Conservation (phyloP, 1,139 yeast genomes). For the Geotrichum histeridarum region DNA sequence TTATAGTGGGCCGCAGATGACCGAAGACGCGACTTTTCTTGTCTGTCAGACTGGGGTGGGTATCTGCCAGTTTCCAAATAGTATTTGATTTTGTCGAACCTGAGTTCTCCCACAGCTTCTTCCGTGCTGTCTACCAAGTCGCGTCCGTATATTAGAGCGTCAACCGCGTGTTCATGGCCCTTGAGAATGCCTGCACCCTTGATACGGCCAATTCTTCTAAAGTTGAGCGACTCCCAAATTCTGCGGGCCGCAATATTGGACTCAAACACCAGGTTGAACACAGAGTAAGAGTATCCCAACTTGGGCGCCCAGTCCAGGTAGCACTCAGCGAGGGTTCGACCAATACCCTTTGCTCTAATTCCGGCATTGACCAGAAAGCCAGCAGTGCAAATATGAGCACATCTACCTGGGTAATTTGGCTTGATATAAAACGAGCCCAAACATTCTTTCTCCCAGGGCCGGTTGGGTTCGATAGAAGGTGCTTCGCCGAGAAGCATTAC, state of each 20-base stretch:
- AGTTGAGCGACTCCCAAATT: slow-evolving; percentile 74
- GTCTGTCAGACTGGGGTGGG: slow-evolving; percentile 76
- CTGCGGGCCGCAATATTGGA: slow-evolving; percentile 77
- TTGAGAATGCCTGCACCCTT: slow-evolving; percentile 82
- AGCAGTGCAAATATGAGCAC: slow-evolving; percentile 89
- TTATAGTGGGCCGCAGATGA: slow-evolving; percentile 78
- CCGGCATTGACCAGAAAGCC: slow-evolving; percentile 88
- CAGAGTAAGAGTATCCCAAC: slow-evolving; percentile 77
- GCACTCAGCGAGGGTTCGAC: slow-evolving; percentile 75
- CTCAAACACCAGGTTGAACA: slow-evolving; percentile 83
- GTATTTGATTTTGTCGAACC: slow-evolving; percentile 73
- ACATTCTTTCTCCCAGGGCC: slow-evolving; percentile 88
- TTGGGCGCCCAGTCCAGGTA: slow-evolving; percentile 87
- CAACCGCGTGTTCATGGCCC: slow-evolving; percentile 78
- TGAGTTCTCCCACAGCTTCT: slow-evolving; percentile 50
- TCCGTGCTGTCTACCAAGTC: slow-evolving; percentile 47
- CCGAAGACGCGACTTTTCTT: slow-evolving; percentile 77
- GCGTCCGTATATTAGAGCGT: slow-evolving; percentile 68
- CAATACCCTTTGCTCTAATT: slow-evolving; percentile 89
- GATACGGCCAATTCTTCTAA: slow-evolving; percentile 70
- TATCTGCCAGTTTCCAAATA: slow-evolving; percentile 82
- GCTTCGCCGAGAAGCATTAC: slow-evolving; percentile 66
- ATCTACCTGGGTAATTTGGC: slow-evolving; percentile 89
- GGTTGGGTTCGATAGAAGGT: slow-evolving; percentile 35
- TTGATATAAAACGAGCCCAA: slow-evolving; percentile 77